Base-by-base conservation (phyloP, 139 green algal genomes). In the Raphidocelis subcapitata region DNA sequence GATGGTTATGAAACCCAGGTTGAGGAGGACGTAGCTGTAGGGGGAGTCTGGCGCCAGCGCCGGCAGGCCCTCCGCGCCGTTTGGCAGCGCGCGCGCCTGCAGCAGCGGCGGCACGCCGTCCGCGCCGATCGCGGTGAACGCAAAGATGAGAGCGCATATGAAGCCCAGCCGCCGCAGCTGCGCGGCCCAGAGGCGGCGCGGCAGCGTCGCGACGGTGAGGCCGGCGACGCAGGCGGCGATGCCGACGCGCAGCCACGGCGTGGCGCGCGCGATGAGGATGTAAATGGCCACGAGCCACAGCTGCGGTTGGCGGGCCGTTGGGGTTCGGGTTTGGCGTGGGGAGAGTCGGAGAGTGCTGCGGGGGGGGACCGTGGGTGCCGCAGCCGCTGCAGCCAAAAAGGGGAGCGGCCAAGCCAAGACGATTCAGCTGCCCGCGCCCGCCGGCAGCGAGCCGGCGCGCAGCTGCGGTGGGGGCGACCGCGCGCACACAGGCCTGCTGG, bases 231-330 rank as follows among this genome's bases (percentile, higher is more conserved):
- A 69, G 37, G 16, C 75, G 3, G 83, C 75, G 10, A 89, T 81
- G 47, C 62, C 74, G 5, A 88, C 32, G 29, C 85, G 69, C 37
- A 85, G 36, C 1, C 51, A n/a, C 3, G 80, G 67, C 0, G 76
- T 76, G 10, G 82, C 77, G 32, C 85, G 79, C 36, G 89, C 81
- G 23, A 91, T 84, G 26, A 91, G 67, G 24, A 94, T n/a, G 63
- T 94, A 85, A 31, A 93, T 37, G 3, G 81, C 70, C 10, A 94
- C 44, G 63, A 96, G 79, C 91, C 90, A 95, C 46, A 89, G 52
- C 86, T 92, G 74, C 44, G 67, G 24, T n/a, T n/a, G n/a, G 64
- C 18, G 44, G 31, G 5, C 18, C 29, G 31, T 29, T 33, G 5
- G 31, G 10, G 31, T 57, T 2, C 14, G 44, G 21, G 65, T 59